Percentiles rank a stretch among this genome's conserved stretches.
Conservation (phyloP, 2,329 filamentous ascomycete species). For the Sarocladiaceae sp. region DNA sequence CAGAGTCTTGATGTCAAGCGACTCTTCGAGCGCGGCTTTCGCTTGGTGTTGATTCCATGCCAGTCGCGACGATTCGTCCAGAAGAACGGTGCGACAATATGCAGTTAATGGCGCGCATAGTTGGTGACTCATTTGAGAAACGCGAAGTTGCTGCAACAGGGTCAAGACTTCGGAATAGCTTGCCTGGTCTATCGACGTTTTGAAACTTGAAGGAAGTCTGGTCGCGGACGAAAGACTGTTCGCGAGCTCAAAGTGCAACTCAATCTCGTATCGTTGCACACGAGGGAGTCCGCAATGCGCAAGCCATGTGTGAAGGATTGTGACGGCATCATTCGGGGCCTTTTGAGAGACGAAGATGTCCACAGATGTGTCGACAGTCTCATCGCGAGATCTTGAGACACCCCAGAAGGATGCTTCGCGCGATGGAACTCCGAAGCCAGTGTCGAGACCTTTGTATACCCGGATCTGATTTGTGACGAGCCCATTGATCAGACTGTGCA, state of each 20-base stretch:
- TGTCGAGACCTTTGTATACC: conserved; percentile 30
- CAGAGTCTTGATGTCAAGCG: conserved; percentile 21
- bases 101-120: conserved; percentile 22
- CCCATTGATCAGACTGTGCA: conserved; percentile 23
- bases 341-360: conserved; percentile 32
- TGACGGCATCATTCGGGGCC: conserved; percentile 23
- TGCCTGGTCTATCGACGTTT: conserved; percentile 20
- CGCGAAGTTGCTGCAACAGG: conserved; percentile 26
- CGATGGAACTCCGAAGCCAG: conserved; percentile 28
- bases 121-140: conserved; percentile 18
- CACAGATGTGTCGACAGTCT: conserved; percentile 13
- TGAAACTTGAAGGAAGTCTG: conserved; percentile 23
- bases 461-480: conserved; percentile 19
- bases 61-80: conserved; percentile 21
- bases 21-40: conserved; percentile 19
- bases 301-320: conserved; percentile 32
- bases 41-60: conserved; percentile 24
- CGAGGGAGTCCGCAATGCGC: conserved; percentile 30
- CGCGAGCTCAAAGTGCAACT: conserved; percentile 21
- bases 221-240: conserved; percentile 5
- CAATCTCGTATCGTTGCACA: conserved; percentile 26
- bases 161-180: conserved; percentile 26
- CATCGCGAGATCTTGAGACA: conserved; percentile 19
- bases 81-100: conserved; percentile 20
- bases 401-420: conserved; percentile 29